These are phyloP conservation scores for Backusella luteola DNA, from an alignment of 192 early-diverging fungal species.

Conservation along the genomic window DNA sequence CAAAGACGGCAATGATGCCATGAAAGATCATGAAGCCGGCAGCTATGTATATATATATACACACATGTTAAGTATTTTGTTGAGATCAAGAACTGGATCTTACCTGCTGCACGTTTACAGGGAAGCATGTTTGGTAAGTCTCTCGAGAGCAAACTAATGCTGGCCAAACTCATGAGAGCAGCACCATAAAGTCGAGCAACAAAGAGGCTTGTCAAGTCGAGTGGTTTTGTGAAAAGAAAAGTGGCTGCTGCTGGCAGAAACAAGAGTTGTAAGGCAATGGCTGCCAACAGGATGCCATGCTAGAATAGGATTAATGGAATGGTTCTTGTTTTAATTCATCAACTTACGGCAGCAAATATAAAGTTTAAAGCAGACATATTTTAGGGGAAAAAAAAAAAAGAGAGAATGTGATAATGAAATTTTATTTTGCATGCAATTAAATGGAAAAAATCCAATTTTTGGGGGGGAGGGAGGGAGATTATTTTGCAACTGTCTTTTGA, in stretches of 20 bases:
- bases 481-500: background rate
- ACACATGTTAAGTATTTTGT: too few relatives aligned
- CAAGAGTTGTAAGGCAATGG: conserved; percentile 3
- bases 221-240: background rate
- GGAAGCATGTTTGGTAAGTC: conserved; percentile 6
- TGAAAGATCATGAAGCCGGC: conserved; percentile 9
- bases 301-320: background rate
- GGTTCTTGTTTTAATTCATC: too few relatives aligned
- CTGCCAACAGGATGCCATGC: background rate
- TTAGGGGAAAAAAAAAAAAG: background rate
- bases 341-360: conserved; percentile 13
- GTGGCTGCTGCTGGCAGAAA: background rate
- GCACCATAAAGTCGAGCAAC: conserved; percentile 4
- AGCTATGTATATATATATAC: background rate
- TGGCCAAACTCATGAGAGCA: background rate
- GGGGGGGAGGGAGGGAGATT: background rate
- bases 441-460: background rate
- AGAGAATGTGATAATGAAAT: background rate
- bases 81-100: too few relatives aligned
- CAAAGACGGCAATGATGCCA: background rate
- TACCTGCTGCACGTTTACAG: conserved; percentile 14
- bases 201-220: background rate
- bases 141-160: background rate
- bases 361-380: conserved; percentile 6
- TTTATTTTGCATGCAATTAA: too few relatives aligned